phyloP scores from a whole-genome alignment of 2,329 filamentous ascomycete genomes.

The Atkinsonella hypoxylon region DNA sequence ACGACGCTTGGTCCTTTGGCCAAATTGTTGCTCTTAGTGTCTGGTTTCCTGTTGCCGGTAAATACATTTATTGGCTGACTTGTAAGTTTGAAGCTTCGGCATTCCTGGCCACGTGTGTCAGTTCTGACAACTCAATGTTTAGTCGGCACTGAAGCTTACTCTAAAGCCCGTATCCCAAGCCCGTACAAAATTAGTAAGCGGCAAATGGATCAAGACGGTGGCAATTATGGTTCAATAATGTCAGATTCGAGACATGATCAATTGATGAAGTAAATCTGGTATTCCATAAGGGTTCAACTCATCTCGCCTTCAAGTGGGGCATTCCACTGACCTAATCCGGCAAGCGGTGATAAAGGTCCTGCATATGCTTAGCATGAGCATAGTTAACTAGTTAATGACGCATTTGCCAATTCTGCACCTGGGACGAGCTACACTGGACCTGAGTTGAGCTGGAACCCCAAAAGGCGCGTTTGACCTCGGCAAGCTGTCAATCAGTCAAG shows the following conservation, averaged over 20 bases:
- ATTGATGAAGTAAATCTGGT: too few relatives aligned
- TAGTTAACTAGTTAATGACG: too few relatives aligned
- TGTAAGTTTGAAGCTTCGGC: constrained; percentile 2
- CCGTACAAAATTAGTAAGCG: background rate
- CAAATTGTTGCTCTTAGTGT: constrained; percentile 3
- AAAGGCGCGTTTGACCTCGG: too few relatives aligned
- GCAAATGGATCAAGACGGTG: background rate
- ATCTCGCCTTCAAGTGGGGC: too few relatives aligned
- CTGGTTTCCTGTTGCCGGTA: constrained; percentile 3
- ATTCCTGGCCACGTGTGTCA: background rate
- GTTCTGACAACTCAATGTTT: background rate
- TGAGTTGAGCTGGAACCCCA: too few relatives aligned
- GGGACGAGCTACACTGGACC: too few relatives aligned
- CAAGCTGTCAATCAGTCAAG: too few relatives aligned
- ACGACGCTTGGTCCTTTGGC: background rate
- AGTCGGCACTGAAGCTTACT: background rate
- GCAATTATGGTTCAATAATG: background rate
- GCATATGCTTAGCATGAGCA: too few relatives aligned
- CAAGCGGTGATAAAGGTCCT: too few relatives aligned
- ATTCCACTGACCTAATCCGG: too few relatives aligned
- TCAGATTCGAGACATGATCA: background rate
- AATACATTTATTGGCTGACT: constrained; percentile 3
- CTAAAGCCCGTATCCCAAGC: background rate
- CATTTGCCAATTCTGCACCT: too few relatives aligned
- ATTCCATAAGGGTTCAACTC: too few relatives aligned